Evolutionary conservation across 768 basidiomycete genomes (phyloP), one percentile per base, ranked within the genome.

Genomic region (Pleurotus tuoliensis): DNA sequence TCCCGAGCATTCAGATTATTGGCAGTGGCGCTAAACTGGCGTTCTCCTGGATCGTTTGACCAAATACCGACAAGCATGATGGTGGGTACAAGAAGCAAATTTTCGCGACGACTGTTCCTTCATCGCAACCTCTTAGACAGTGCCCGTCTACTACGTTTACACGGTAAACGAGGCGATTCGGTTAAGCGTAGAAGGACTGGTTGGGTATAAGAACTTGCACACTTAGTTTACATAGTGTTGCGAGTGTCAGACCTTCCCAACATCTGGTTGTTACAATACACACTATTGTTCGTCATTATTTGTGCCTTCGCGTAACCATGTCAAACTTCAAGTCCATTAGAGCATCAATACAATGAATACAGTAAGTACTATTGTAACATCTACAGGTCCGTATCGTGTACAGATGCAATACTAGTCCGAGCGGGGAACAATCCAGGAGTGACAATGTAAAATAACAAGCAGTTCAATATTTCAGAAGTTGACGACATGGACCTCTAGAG

Each of bases 181-280:
- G 62, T 63, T 43, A n/a, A 53, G 62, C 62, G 60, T 13, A 63
- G 60, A 63, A 40, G 50, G 49, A 48, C 20, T 22, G 58, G 46
- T 46, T 55, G 52, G 58, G 56, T 57, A 57, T 22, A 59, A 63
- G 62, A 63, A 56, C 62, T 61, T 49, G n/a, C 55, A 15, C 58
- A 47, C 52, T 56, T 39, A 15, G 12, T 56, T 55, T 27, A 27
- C 20, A 60, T 61, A 58, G 62, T 59, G 62, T 30, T 22, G 56
- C 59, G 60, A 58, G 74, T 73, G 74, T 75, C 74, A 75, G 58
- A 61, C 58, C 58, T 43, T 43, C 53, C 60, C 53, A 47, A 63
- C 62, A 63, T 41, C n/a, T 43, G 13, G 16, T 40, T 16, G 7
- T 34, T 11, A 9, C 11, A 34, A 11, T 34, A 34, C 9, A 34